Base-by-base conservation (phyloP, 257 asterid species). In the Hygrophila difformis region DNA sequence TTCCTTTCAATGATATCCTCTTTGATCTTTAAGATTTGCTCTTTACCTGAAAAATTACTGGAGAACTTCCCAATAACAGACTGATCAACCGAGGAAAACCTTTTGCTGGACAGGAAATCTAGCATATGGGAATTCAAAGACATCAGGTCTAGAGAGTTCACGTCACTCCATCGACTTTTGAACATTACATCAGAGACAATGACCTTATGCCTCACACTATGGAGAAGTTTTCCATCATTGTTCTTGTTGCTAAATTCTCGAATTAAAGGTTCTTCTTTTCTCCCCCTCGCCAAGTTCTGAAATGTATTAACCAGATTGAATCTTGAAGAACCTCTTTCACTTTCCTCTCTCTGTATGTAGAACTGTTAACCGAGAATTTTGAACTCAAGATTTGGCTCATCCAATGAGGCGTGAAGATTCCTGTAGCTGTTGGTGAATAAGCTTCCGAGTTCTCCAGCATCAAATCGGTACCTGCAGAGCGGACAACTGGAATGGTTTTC, bases 131-230 rank as follows among this genome's bases (percentile, higher is more conserved):
- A 69, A 15, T 36, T 74, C 73, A 81, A 39, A 28, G 74, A 68
- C 68, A 82, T 60, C 6, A 82, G 36, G 64, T 78, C 89, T 0
- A 85, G 75, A 19, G 83, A 66, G 55, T 70, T 78, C 15, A 78
- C 73, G 51, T 75, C 81, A 44, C 93, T 82, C 93, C 93, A 78
- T 12, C 93, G 51, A 59, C 77, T 71, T 61, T 75, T 78, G 16
- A 60, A 44, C 0, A 78, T 68, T 12, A 66, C 74, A 56, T 72
- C 82, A 8, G 87, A 72, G 0, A 64, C 73, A 34, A 70, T 50
- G 43, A 82, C 70, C 68, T 36, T 78, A 49, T 81, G 93, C 44
- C 65, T 72, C 10, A 67, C 19, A 51, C 63, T 75, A 12, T 73
- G 85, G 9, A 74, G 20, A 31, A 23, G 12, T 5, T 51, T 26